phyloP scores from a whole-genome alignment of 192 early-diverging fungal genomes.

The Coemansia sp. region DNA sequence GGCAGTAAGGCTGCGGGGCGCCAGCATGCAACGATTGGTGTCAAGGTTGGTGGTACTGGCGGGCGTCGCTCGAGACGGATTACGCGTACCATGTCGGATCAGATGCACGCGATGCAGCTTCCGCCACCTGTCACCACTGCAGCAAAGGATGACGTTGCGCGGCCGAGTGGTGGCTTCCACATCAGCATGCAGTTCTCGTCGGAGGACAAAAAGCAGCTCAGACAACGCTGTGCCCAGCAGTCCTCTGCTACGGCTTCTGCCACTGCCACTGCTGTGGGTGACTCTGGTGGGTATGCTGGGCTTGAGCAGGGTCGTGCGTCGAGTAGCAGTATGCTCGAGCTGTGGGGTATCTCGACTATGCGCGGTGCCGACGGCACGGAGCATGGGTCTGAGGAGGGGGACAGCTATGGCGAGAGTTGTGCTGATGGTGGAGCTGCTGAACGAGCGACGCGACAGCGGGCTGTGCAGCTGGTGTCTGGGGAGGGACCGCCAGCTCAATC shows the following conservation, averaged over 20 bases:
- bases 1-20: conserved; percentile 6
- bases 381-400: neutral
- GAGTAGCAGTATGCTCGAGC: conserved; percentile 35
- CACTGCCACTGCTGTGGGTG: too few species aligned
- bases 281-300: conserved; percentile 2
- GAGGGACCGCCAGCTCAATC: neutral
- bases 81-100: conserved; percentile 14
- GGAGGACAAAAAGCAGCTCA: neutral
- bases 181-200: conserved; percentile 37
- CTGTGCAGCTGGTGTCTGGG: conserved; percentile 1
- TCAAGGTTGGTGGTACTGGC: neutral
- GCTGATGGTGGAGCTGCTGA: neutral
- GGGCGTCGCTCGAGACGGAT: neutral
- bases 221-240: neutral
- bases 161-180: conserved; percentile 14
- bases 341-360: conserved; percentile 43
- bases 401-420: neutral
- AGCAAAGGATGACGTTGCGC: neutral
- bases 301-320: conserved; percentile 40
- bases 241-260: too few species aligned
- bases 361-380: neutral
- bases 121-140: neutral
- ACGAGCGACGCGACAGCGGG: conserved; percentile 11
- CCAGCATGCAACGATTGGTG: neutral
- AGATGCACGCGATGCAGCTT: conserved; percentile 1